phyloP scores from a whole-genome alignment of 169 alveolate species.

The Plasmodium coatneyi region DNA sequence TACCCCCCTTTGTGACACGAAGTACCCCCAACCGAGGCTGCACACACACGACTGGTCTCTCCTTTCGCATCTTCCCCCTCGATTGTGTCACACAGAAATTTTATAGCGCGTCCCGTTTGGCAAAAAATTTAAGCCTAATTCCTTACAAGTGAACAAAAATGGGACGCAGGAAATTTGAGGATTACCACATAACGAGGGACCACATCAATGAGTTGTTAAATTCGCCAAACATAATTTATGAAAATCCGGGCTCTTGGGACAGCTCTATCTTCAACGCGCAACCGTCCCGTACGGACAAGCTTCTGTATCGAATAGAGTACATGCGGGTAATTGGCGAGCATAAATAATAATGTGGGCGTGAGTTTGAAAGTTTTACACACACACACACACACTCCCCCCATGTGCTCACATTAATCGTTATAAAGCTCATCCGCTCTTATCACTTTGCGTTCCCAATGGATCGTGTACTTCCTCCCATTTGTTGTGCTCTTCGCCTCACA shows the following conservation, averaged over 20 bases:
- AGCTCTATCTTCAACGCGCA: not conserved
- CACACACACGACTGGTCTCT: not conserved
- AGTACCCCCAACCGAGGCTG: not conserved
- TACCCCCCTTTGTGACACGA: not conserved
- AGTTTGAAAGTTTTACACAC: not conserved
- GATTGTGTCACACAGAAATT: not conserved
- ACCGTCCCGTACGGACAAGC: constrained; percentile 30
- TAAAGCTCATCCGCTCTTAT: not conserved
- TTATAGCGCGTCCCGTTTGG: not conserved
- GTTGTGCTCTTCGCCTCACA: not conserved
- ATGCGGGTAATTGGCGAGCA: constrained; percentile 14
- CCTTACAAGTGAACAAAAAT: constrained; percentile 10
- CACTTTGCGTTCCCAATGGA: not conserved
- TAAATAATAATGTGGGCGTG: not conserved
- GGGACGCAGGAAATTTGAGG: constrained; percentile 41
- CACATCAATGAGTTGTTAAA: constrained; percentile 19
- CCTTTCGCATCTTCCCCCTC: not conserved
- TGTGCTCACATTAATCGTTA: not conserved
- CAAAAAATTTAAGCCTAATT: not conserved
- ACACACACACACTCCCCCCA: not conserved
- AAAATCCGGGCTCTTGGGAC: constrained; percentile 14
- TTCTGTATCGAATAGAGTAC: constrained; percentile 53
- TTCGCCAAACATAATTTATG: constrained; percentile 43
- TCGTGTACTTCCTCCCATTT: not conserved
- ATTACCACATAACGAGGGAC: constrained; percentile 4